phyloP scores from a whole-genome alignment of 768 basidiomycete genomes.

The Tulasnella sp. region DNA sequence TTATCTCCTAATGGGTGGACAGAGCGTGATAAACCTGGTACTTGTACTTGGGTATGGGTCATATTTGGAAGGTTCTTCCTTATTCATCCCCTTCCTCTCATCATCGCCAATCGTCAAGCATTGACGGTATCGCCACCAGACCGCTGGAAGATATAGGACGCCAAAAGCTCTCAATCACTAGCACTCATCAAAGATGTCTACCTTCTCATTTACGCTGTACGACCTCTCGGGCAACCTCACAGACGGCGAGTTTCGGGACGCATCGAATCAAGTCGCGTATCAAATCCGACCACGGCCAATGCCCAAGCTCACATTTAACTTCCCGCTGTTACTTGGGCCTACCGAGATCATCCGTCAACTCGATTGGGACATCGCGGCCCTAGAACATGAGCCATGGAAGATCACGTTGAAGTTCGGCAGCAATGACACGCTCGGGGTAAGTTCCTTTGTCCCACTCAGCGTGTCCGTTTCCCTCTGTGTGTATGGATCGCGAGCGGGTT shows the following conservation, averaged over 20 bases:
- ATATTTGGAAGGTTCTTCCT: too few relatives aligned
- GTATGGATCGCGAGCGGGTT: too few relatives aligned
- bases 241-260: constrained; percentile 19
- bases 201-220: constrained; percentile 17
- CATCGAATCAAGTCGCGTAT: constrained; percentile 8
- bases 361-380: constrained; percentile 14
- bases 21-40: too few relatives aligned
- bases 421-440: neutral
- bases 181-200: too few relatives aligned
- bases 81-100: too few relatives aligned
- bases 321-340: constrained; percentile 1
- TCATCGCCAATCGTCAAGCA: too few relatives aligned
- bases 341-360: constrained; percentile 18
- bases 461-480: too few relatives aligned
- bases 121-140: too few relatives aligned
- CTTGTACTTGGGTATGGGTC: too few relatives aligned
- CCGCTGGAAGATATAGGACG: too few relatives aligned
- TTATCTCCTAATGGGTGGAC: too few relatives aligned
- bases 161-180: too few relatives aligned
- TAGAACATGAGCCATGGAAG: constrained; percentile 17
- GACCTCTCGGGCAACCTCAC: constrained; percentile 18
- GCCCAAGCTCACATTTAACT: neutral
- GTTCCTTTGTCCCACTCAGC: neutral
- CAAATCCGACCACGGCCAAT: constrained; percentile 5
- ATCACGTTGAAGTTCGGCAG: neutral